Base-by-base conservation (phyloP, 2,329 filamentous ascomycete species). In the Verticillium albo-atrum region DNA sequence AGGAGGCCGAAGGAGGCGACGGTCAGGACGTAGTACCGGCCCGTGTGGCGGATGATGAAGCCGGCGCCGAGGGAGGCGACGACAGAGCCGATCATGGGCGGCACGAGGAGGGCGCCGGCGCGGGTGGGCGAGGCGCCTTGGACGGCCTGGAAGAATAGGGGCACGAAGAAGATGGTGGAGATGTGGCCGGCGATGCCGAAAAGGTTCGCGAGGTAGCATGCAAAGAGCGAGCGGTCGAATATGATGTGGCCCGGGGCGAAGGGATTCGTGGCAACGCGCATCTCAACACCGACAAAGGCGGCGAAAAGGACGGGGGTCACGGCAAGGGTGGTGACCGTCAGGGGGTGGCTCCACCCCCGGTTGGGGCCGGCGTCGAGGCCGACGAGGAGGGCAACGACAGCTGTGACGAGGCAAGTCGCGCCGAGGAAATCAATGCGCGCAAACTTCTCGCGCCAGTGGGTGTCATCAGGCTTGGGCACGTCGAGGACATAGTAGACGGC, bases 191-290 rank as follows among this genome's bases (percentile, higher is more conserved):
- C 84, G 57, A 89, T 82, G 56, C 82, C 80, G 71, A 91, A 92
- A 74, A 92, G 90, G 71, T 92, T 92, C 70, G 84, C 85, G 1
- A 86, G 72, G 66, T 89, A 92, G 69, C 83, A 85, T 3, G 89
- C 84, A 55, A 91, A 80, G 28, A 93, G 78, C 6, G 81, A 81
- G 6, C 80, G 79, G 68, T 89, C 81, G 67, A 91, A 86, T 63
- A 93, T 88, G 65, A 93, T 84, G 66, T 86, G 88, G 10, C 87
- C 84, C 0, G 91, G 90, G 0, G 89, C 89, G 65, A 94, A 91
- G 0, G 91, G 90, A 60, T 92, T 82, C 1, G 79, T 73, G 0
- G 89, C 89, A 12, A 91, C 72, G 62, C 83, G 84, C 64, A 82
- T 80, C 74, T 94, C 91, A 58, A 92, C 79, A 26, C 87, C 70